Percentiles rank a stretch among this genome's conserved stretches.
Conservation (phyloP, 108 stramenopile species). For the Cyclotella cryptica region DNA sequence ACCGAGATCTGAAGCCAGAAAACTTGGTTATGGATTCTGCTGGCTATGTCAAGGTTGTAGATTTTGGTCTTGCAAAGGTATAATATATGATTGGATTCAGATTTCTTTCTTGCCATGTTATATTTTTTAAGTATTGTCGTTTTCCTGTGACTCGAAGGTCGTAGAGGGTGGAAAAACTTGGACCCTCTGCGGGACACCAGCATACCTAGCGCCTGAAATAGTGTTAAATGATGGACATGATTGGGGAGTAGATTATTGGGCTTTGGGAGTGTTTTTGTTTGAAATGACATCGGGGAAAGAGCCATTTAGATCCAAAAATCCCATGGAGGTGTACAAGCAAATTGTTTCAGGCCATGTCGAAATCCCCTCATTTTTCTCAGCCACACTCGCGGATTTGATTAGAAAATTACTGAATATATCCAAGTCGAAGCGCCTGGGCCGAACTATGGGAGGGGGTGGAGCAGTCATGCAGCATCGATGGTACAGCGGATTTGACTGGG, state of each 20-base stretch:
- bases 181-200: constrained; percentile 77
- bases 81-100: neutral
- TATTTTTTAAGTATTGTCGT: neutral
- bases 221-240: constrained; percentile 85
- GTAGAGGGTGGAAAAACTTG: constrained; percentile 62
- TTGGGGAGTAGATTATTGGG: constrained; percentile 82
- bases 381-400: constrained; percentile 65
- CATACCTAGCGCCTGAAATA: constrained; percentile 80
- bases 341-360: constrained; percentile 56
- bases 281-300: constrained; percentile 71
- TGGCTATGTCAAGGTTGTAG: constrained; percentile 77
- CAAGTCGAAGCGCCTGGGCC: constrained; percentile 79
- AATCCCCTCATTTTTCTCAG: constrained; percentile 51
- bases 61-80: constrained; percentile 81
- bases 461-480: constrained; percentile 88
- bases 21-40: constrained; percentile 67
- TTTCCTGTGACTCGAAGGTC: constrained; percentile 17
- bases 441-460: constrained; percentile 80
- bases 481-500: constrained; percentile 84
- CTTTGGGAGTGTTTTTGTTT: constrained; percentile 71
- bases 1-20: constrained; percentile 79
- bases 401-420: constrained; percentile 73
- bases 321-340: constrained; percentile 59
- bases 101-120: neutral
- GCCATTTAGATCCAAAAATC: constrained; percentile 73